Evolutionary conservation across 164 flowering plant genomes (phyloP).

Genomic region (Umbellularia californica): DNA sequence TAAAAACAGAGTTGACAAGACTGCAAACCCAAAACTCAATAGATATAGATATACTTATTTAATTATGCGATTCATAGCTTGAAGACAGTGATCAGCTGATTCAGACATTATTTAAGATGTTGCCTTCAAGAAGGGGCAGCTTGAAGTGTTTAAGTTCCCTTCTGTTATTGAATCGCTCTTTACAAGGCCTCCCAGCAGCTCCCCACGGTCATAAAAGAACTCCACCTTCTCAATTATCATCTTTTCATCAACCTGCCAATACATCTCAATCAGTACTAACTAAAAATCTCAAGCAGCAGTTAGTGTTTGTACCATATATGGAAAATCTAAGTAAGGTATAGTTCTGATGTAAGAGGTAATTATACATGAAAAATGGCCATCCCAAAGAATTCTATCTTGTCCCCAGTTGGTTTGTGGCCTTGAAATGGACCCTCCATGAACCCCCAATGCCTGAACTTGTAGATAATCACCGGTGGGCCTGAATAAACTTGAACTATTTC

Average conservation of each 20-base stretch:
- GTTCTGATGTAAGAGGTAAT: too few relatives aligned
- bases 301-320: neutral
- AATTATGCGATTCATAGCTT: neutral
- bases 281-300: neutral
- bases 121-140: conserved; percentile 40
- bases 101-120: neutral
- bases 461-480: conserved; percentile 59
- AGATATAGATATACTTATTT: neutral
- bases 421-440: conserved; percentile 80
- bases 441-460: conserved; percentile 86
- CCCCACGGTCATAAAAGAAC: conserved; percentile 50
- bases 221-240: conserved; percentile 55
- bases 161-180: conserved; percentile 14
- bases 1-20: too few relatives aligned
- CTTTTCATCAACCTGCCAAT: conserved; percentile 40
- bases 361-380: conserved; percentile 46
- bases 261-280: neutral
- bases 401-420: conserved; percentile 67
- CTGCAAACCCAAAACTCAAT: neutral
- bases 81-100: neutral
- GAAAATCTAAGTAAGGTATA: neutral
- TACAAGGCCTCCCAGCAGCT: conserved; percentile 45
- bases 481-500: conserved; percentile 63
- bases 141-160: conserved; percentile 5
- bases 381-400: conserved; percentile 50